phyloP scores from a whole-genome alignment of 2,329 filamentous ascomycete genomes.

The Penicillium sp. region DNA sequence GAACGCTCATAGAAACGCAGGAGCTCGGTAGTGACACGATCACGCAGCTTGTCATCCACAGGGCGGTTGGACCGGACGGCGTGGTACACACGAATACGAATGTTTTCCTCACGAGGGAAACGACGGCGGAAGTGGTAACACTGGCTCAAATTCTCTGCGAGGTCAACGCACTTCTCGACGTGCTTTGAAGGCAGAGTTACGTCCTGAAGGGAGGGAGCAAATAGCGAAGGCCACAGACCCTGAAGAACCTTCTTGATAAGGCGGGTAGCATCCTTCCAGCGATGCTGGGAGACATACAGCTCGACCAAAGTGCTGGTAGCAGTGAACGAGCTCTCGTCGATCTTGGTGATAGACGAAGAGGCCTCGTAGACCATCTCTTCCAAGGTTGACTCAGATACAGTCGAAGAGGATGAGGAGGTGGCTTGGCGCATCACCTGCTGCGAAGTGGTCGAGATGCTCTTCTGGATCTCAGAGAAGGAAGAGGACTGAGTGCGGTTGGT shows the following conservation, averaged over 20 bases:
- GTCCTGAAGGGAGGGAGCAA: constrained; percentile 45
- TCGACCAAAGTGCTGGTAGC: constrained; percentile 42
- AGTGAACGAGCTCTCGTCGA: constrained; percentile 43
- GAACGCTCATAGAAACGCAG: constrained; percentile 31
- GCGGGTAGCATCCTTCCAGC: constrained; percentile 48
- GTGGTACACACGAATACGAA: constrained; percentile 37
- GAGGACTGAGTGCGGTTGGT: constrained; percentile 35
- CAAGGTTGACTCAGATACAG: constrained; percentile 44
- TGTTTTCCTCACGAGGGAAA: constrained; percentile 37
- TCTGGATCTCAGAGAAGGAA: constrained; percentile 43
- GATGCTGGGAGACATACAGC: constrained; percentile 47
- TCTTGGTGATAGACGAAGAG: constrained; percentile 39
- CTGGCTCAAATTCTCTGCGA: constrained; percentile 48
- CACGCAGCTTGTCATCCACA: constrained; percentile 32
- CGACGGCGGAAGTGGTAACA: constrained; percentile 45
- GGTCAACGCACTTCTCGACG: constrained; percentile 46
- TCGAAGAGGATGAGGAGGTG: constrained; percentile 33
- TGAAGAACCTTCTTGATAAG: constrained; percentile 48
- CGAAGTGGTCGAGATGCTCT: constrained; percentile 44
- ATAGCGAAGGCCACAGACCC: constrained; percentile 48
- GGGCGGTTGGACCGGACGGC: constrained; percentile 30
- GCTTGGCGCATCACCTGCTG: constrained; percentile 44
- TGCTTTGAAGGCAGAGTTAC: constrained; percentile 45
- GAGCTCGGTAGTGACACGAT: constrained; percentile 29
- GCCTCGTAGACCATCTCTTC: constrained; percentile 47